Conservation (phyloP, 495 filamentous ascomycete species). For the Apiosordaria backusii region DNA sequence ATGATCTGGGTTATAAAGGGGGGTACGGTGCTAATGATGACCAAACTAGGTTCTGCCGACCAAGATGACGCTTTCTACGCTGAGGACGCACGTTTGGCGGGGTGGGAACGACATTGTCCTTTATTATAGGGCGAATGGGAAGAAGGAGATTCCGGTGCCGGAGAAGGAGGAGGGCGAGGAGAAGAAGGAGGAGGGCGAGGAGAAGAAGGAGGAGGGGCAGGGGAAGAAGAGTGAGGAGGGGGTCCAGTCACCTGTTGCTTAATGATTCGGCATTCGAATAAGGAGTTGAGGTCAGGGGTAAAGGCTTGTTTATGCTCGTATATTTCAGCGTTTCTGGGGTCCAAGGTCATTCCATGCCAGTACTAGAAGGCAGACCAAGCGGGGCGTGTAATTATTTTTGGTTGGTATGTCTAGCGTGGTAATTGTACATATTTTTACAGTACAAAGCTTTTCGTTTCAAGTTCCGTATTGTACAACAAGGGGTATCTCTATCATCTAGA, state of each 20-base stretch:
- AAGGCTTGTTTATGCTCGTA: background rate
- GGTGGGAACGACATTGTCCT: conserved; percentile 84
- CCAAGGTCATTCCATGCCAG: too few species aligned
- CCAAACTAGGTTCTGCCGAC: conserved; percentile 44
- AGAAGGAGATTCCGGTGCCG: conserved; percentile 52
- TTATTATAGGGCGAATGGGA: conserved; percentile 86
- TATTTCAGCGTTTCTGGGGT: too few species aligned
- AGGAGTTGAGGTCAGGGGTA: background rate
- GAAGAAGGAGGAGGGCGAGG: conserved; percentile 2
- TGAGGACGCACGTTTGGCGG: conserved; percentile 89
- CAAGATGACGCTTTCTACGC: conserved; percentile 87
- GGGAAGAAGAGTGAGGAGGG: background rate
- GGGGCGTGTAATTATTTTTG: too few species aligned
- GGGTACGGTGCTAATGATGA: conserved; percentile 19
- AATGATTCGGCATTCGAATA: too few species aligned
- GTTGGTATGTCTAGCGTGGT: too few species aligned
- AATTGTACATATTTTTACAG: too few species aligned
- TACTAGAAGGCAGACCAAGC: too few species aligned
- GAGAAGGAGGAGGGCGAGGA: conserved; percentile 4
- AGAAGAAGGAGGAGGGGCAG: conserved; percentile 7
- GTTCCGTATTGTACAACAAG: too few species aligned
- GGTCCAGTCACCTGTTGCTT: background rate
- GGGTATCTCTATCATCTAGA: too few species aligned
- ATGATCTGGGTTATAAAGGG: conserved; percentile 9
- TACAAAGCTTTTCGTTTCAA: too few species aligned